Percentiles rank a stretch among this genome's conserved stretches.
Evolutionary conservation across 2,329 filamentous ascomycete species (phyloP).

Genomic region (Cadophora luteo-olivacea): DNA sequence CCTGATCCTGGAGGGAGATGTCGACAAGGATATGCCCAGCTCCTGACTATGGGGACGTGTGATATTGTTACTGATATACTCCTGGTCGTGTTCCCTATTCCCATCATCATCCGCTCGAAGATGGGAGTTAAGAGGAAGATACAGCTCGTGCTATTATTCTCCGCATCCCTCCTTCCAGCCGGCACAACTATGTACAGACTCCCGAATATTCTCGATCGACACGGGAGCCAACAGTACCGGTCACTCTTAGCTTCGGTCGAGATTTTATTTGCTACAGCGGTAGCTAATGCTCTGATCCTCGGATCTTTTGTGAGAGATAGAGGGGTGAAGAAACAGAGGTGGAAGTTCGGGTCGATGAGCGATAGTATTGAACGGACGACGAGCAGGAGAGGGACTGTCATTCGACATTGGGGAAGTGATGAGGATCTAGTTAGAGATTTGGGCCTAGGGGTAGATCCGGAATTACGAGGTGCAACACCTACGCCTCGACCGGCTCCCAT

Average conservation of each 20-base stretch:
- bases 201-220: conserved; percentile 73
- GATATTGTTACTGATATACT: conserved; percentile 90
- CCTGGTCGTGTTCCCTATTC: conserved; percentile 86
- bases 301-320: conserved; percentile 92
- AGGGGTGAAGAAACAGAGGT: conserved; percentile 88
- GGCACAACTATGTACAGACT: conserved; percentile 82
- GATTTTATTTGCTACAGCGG: conserved; percentile 83
- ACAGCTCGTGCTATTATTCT: conserved; percentile 82
- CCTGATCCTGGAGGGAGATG: conserved; percentile 87
- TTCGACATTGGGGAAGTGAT: conserved; percentile 82
- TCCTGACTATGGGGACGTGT: conserved; percentile 87
- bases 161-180: conserved; percentile 80
- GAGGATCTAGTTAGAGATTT: conserved; percentile 85
- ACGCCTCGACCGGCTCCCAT: conserved; percentile 43
- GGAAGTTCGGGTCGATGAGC: conserved; percentile 65
- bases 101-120: conserved; percentile 80
- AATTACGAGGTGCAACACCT: conserved; percentile 50
- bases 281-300: conserved; percentile 88
- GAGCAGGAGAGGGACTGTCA: conserved; percentile 54
- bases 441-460: conserved; percentile 69
- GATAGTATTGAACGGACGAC: conserved; percentile 65
- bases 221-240: conserved; percentile 83
- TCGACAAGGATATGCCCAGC: conserved; percentile 84
- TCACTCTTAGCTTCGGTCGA: conserved; percentile 90
- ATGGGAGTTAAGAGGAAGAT: conserved; percentile 81